Evolutionary conservation across 805 yeast species (phyloP), one percentile per base, ranked within the genome.

Genomic region (Torulaspora maleeae): DNA sequence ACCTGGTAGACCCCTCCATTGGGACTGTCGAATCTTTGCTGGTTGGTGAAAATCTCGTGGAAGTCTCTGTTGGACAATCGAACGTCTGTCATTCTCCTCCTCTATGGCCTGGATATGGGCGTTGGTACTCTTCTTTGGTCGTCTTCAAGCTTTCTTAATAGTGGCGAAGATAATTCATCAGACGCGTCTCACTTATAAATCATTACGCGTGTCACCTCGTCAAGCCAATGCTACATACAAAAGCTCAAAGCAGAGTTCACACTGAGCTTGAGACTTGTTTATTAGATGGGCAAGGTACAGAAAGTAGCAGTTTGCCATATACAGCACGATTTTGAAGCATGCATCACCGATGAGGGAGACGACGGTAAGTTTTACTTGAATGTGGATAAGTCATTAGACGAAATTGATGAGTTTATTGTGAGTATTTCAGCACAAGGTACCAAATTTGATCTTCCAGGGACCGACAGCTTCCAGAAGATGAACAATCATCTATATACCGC

Each of bases 301-400:
- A 41, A 3, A 7, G 38, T 47, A 24, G 20, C 50, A 5, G 50
- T 55, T 16, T 51, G 54, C 22, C 62, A 63, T n/a, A 63, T 77
- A 3, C 83, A 79, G 58, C 65, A 72, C 3, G 60, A 73, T 6
- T 75, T 77, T 45, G 54, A 58, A 20, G 78, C 73, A 1, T 75
- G 71, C 6, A 61, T 77, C 12, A 38, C 49, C 0, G 41, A 51
- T 0, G 80, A 75, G 41, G 43, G 42, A 15, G 69, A 66, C 0
- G 46, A 22, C 2, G 38, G 44, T 1, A 40, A 50, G 0, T 74
- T 78, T 53, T 79, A 79, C 75, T 56, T 78, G 13, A 71, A 69
- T 42, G 55, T 63, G 13, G 64, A 71, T 36, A 39, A 46, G 24
- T 39, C 59, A 1, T 48, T 43, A 11, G 47, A 59, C 25, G 55